Evolutionary conservation across 495 filamentous ascomycete species (phyloP).

Genomic region (Aspergillus diversus): DNA sequence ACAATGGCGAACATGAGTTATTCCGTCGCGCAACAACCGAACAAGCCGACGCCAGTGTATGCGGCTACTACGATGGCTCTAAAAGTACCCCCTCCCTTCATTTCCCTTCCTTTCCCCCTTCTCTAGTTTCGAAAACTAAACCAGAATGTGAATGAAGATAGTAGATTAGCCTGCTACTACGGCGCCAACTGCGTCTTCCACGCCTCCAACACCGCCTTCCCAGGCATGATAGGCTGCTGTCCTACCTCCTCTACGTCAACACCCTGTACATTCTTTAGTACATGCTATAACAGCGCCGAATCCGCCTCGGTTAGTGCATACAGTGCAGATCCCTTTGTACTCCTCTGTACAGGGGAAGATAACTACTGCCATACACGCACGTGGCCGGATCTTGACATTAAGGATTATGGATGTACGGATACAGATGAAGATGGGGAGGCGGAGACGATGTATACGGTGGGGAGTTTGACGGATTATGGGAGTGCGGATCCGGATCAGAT

Average conservation of each 20-base stretch:
- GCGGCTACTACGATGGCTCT: conserved; percentile 12
- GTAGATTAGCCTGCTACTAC: conserved; percentile 13
- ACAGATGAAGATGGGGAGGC: background rate
- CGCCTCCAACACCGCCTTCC: conserved; percentile 13
- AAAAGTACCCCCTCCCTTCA: conserved; percentile 1
- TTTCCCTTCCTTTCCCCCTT: background rate
- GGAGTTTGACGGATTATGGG: conserved; percentile 11
- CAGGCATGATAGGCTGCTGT: conserved; percentile 18
- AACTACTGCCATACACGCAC: conserved; percentile 15
- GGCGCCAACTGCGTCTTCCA: conserved; percentile 15
- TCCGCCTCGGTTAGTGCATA: background rate
- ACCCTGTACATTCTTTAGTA: conserved; percentile 9
- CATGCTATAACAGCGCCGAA: conserved; percentile 9
- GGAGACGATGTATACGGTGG: conserved; percentile 16
- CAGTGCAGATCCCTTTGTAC: conserved; percentile 6
- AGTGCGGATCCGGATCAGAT: conserved; percentile 3
- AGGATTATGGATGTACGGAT: conserved; percentile 13
- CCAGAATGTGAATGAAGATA: background rate
- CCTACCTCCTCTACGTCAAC: conserved; percentile 9
- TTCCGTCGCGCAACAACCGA: conserved; percentile 10
- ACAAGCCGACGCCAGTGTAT: conserved; percentile 11
- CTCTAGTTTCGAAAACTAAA: background rate
- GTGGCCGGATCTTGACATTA: conserved; percentile 11
- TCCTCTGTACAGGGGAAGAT: conserved; percentile 6
- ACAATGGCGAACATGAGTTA: background rate